Evolutionary conservation across 139 green algal species (phyloP).

Genomic region (Nannochloris sp.): DNA sequence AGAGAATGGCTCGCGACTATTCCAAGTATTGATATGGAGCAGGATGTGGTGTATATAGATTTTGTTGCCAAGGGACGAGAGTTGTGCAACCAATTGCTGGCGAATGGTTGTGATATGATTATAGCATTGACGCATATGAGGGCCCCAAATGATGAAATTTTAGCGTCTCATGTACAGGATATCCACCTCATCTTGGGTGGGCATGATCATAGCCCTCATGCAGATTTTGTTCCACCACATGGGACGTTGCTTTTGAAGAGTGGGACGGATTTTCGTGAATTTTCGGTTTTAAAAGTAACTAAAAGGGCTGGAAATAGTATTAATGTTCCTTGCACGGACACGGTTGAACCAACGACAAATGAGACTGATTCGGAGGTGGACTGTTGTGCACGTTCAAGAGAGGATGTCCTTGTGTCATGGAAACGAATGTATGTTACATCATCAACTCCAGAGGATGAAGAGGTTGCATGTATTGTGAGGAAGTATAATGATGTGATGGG

Average conservation of each 20-base stretch:
- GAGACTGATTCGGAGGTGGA: not conserved
- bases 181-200: slow-evolving; percentile 67
- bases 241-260: slow-evolving; percentile 59
- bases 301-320: no score
- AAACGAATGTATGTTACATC: slow-evolving; percentile 27
- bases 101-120: slow-evolving; percentile 46
- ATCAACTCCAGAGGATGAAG: slow-evolving; percentile 29
- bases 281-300: slow-evolving; percentile 11
- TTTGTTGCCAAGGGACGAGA: slow-evolving; percentile 48
- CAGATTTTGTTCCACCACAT: slow-evolving; percentile 28
- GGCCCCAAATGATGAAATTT: slow-evolving; percentile 52
- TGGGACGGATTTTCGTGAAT: slow-evolving; percentile 49
- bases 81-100: slow-evolving; percentile 32
- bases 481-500: slow-evolving; percentile 38
- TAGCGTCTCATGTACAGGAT: slow-evolving; percentile 39
- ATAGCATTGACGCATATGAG: slow-evolving; percentile 77
- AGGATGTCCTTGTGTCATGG: slow-evolving; percentile 19
- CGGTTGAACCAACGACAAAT: not conserved
- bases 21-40: slow-evolving; percentile 24
- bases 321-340: not conserved
- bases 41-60: slow-evolving; percentile 52
- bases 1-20: slow-evolving; percentile 58
- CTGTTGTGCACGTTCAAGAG: not conserved
- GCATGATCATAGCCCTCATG: slow-evolving; percentile 62
- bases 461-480: slow-evolving; percentile 35